A percentile compares a stretch with the other conserved stretches of the same genome.
Conservation (phyloP, 2,329 filamentous ascomycete genomes). For the Exophiala sp. region DNA sequence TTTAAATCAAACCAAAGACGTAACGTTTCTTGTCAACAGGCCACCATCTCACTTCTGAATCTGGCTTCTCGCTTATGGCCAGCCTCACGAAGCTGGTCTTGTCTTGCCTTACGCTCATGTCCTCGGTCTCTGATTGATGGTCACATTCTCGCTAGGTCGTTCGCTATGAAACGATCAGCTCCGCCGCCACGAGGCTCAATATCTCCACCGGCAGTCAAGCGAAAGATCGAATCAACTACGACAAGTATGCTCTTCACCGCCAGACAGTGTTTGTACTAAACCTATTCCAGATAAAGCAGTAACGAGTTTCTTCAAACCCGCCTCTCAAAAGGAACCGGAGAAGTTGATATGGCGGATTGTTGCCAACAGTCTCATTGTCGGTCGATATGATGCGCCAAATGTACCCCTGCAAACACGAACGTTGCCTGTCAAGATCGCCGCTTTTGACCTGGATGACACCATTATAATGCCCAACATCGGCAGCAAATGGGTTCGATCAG, state of each 20-base stretch:
- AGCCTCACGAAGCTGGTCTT: background rate
- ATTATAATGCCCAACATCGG: conserved; percentile 77
- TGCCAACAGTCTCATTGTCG: conserved; percentile 71
- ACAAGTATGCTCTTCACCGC: conserved; percentile 44
- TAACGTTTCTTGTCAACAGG: background rate
- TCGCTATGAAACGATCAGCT: conserved; percentile 35
- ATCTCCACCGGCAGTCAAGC: conserved; percentile 57
- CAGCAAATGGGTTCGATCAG: conserved; percentile 68
- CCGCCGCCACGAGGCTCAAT: conserved; percentile 43
- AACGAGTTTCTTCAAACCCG: conserved; percentile 81
- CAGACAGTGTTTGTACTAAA: conserved; percentile 5
- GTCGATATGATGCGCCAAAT: conserved; percentile 52
- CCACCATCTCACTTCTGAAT: background rate
- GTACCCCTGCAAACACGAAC: conserved; percentile 8
- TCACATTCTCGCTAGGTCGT: background rate
- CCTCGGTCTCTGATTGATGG: background rate
- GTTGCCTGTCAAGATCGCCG: conserved; percentile 37
- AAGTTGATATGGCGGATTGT: conserved; percentile 65
- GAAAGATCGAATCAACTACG: conserved; percentile 52
- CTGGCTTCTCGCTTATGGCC: conserved; percentile 18
- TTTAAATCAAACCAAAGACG: background rate
- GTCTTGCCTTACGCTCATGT: background rate
- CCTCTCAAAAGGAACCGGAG: conserved; percentile 78
- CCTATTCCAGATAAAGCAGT: conserved; percentile 51
- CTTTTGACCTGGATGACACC: conserved; percentile 69